A percentile compares a stretch with the other conserved stretches of the same genome.
These are phyloP conservation scores for Melaleuca quinquenervia DNA, from an alignment of 345 rosid species.

Conservation along the genomic window DNA sequence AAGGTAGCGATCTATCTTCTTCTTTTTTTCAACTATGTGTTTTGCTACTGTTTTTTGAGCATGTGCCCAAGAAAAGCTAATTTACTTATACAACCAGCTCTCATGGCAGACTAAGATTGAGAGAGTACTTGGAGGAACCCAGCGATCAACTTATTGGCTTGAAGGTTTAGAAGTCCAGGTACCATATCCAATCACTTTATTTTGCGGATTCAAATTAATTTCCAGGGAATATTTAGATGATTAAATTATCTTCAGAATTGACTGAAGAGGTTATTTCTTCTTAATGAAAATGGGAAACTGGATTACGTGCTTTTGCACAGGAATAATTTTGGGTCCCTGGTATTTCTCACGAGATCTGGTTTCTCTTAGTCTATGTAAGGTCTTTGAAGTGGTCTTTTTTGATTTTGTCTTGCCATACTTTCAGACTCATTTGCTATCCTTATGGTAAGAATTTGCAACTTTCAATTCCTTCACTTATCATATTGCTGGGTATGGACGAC, in stretches of 20 bases:
- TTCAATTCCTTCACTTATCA: not conserved
- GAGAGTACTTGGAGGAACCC: not conserved
- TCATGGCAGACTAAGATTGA: not conserved
- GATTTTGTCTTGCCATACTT: not conserved
- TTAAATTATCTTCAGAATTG: not conserved
- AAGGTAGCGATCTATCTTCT: too few species aligned
- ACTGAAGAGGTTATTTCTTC: not conserved
- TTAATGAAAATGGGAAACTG: not conserved
- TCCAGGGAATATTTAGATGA: not conserved
- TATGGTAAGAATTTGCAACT: constrained; percentile 17
- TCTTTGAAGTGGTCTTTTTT: not conserved
- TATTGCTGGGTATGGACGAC: not conserved
- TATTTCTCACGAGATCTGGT: not conserved
- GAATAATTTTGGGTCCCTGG: not conserved
- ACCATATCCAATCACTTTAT: not conserved
- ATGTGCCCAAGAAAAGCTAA: not conserved
- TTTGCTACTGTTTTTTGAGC: not conserved
- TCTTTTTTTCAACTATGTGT: too few species aligned
- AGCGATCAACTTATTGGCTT: not conserved
- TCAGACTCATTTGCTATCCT: constrained; percentile 77
- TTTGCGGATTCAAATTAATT: not conserved
- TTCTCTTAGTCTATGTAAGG: not conserved
- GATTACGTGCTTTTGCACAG: not conserved
- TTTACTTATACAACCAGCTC: not conserved
- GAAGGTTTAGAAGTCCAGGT: not conserved